Percentiles rank a stretch among this genome's conserved stretches.
Evolutionary conservation across 129 eudicot genomes (phyloP).

Genomic region (sunflower (Helianthus annuus)): DNA sequence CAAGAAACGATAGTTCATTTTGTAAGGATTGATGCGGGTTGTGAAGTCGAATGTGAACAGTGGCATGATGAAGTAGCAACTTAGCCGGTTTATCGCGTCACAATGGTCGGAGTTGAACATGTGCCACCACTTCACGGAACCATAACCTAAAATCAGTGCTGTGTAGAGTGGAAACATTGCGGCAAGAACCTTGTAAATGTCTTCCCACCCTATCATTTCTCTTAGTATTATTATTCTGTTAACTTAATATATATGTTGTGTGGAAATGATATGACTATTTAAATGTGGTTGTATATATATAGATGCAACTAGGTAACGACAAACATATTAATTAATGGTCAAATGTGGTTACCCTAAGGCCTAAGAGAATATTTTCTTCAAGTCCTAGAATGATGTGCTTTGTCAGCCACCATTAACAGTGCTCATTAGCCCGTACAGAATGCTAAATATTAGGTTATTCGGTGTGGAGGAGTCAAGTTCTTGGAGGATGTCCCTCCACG

Average conservation of each 20-base stretch:
- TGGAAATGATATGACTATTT: neutral
- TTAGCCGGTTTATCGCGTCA: conserved; percentile 60
- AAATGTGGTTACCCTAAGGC: neutral
- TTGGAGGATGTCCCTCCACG: no score
- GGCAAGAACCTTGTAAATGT: conserved; percentile 51
- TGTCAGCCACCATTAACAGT: no score
- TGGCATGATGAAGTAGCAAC: conserved; percentile 55
- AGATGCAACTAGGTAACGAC: neutral
- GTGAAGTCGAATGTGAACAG: conserved; percentile 64
- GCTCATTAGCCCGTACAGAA: no score
- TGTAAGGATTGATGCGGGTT: conserved; percentile 42
- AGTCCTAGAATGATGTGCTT: no score
- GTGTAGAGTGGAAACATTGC: conserved; percentile 66
- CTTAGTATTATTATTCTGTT: neutral
- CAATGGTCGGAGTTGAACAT: conserved; percentile 57
- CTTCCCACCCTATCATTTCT: conserved; percentile 57
- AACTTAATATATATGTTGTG: neutral
- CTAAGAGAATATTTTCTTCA: no score
- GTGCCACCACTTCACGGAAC: conserved; percentile 63
- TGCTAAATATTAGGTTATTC: no score
- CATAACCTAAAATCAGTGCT: conserved; percentile 53
- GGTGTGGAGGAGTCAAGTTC: no score
- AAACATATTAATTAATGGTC: neutral
- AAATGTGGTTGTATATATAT: conserved; percentile 7
- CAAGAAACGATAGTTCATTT: conserved; percentile 46